Conservation (phyloP, 495 filamentous ascomycete species). For the Aspergillus sclerotiicarbonarius region DNA sequence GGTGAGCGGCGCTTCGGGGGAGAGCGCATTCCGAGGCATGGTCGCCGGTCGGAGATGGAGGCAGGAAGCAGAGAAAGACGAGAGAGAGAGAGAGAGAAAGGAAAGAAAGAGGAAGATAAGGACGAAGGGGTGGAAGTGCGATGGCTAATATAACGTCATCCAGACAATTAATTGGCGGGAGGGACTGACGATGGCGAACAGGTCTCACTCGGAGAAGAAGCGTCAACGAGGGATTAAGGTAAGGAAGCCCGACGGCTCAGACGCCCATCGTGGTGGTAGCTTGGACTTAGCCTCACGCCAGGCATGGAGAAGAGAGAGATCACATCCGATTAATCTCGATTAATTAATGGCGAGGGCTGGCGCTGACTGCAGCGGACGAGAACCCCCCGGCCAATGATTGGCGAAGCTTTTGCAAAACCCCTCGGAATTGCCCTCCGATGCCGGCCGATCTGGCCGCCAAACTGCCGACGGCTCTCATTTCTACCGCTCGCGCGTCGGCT, state of each 20-base stretch:
- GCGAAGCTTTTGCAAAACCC: neutral
- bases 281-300: neutral
- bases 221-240: conserved; percentile 8
- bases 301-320: conserved; percentile 17
- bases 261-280: neutral
- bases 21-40: conserved; percentile 36
- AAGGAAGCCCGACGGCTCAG: conserved; percentile 4
- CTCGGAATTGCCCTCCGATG: conserved; percentile 30
- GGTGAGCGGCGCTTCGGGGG: conserved; percentile 27
- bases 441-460: conserved; percentile 22
- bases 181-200: neutral
- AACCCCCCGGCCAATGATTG: conserved; percentile 25
- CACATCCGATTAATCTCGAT: conserved; percentile 3
- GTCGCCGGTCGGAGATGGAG: conserved; percentile 10
- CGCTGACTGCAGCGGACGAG: conserved; percentile 26
- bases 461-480: neutral
- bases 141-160: conserved; percentile 3
- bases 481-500: neutral
- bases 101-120: conserved; percentile 4
- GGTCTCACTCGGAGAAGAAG: conserved; percentile 7
- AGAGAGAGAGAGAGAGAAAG: neutral
- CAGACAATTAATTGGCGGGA: neutral
- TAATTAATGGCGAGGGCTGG: conserved; percentile 17
- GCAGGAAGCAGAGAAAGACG: neutral
- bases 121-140: conserved; percentile 8